phyloP scores from a whole-genome alignment of 2,329 filamentous ascomycete genomes.

The Hypoxylon sp. region DNA sequence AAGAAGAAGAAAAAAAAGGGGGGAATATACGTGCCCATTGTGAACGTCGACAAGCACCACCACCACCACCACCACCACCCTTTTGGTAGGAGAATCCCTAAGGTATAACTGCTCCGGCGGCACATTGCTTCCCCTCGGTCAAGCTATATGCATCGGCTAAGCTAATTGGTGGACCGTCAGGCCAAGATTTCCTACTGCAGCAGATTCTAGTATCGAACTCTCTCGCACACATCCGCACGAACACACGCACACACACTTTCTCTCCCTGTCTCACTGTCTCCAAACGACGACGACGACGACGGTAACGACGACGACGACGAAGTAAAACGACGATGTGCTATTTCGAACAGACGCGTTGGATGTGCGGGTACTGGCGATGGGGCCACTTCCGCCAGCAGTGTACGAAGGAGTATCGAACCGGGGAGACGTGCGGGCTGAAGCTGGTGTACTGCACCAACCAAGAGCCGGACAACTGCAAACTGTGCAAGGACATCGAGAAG shows the following conservation, averaged over 20 bases:
- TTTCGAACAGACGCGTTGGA: slow-evolving; percentile 88
- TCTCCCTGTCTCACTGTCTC: too few species aligned
- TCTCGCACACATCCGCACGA: too few species aligned
- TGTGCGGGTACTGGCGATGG: slow-evolving; percentile 94
- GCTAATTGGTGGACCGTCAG: slow-evolving; percentile 30
- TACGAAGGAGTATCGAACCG: slow-evolving; percentile 92
- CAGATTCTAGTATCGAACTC: slow-evolving; percentile 8
- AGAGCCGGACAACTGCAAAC: slow-evolving; percentile 74
- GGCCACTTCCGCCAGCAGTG: slow-evolving; percentile 92
- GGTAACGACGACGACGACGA: too few species aligned
- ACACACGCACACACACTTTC: too few species aligned
- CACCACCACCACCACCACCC: background rate
- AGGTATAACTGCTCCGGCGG: slow-evolving; percentile 25
- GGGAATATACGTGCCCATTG: slow-evolving; percentile 2
- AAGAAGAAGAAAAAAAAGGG: slow-evolving; percentile 8
- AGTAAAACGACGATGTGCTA: slow-evolving; percentile 80
- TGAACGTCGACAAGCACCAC: slow-evolving; percentile 12
- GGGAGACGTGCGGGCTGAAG: slow-evolving; percentile 95
- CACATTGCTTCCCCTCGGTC: slow-evolving; percentile 16
- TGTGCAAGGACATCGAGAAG: slow-evolving; percentile 89
- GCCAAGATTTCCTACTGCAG: slow-evolving; percentile 10
- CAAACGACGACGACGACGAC: too few species aligned
- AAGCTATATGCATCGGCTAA: slow-evolving; percentile 21
- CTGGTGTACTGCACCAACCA: slow-evolving; percentile 79
- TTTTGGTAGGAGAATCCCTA: slow-evolving; percentile 15